Conservation (phyloP, 441 rosid genomes). For the Populus hybrid region DNA sequence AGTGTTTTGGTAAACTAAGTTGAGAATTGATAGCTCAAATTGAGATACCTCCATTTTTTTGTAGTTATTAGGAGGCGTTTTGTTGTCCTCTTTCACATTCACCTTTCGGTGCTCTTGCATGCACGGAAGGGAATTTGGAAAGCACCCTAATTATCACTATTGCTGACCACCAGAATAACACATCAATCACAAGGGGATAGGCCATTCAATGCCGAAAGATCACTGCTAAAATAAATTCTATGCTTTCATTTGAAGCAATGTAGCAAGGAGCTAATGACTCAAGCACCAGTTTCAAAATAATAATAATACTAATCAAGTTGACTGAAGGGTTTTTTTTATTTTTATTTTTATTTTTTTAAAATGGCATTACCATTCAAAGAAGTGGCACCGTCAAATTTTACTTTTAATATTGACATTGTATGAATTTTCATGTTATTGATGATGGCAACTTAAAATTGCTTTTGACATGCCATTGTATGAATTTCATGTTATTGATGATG, state of each 20-base stretch:
- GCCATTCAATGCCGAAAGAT: slow-evolving; percentile 9
- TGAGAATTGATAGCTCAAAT: too few species aligned
- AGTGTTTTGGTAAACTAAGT: too few species aligned
- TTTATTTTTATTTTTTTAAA: too few species aligned
- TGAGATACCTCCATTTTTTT: too few species aligned
- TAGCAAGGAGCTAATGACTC: too few species aligned
- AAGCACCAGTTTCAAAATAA: too few species aligned
- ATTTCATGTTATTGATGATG: too few species aligned
- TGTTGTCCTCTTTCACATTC: neutral
- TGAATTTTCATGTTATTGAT: neutral
- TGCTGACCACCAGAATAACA: slow-evolving; percentile 1
- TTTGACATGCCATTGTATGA: too few species aligned
- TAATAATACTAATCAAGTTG: too few species aligned
- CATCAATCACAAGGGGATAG: neutral
- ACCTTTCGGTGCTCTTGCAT: slow-evolving; percentile 25
- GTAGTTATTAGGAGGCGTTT: neutral
- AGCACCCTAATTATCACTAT: neutral
- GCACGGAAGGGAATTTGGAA: neutral
- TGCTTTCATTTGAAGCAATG: neutral
- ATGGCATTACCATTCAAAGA: too few species aligned
- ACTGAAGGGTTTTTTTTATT: too few species aligned
- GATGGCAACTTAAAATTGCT: neutral
- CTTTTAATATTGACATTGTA: neutral
- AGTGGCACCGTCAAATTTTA: too few species aligned
- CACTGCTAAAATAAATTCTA: neutral